These are phyloP conservation scores for Gonium pectorale DNA, from an alignment of 139 green algal genomes.

Conservation along the genomic window DNA sequence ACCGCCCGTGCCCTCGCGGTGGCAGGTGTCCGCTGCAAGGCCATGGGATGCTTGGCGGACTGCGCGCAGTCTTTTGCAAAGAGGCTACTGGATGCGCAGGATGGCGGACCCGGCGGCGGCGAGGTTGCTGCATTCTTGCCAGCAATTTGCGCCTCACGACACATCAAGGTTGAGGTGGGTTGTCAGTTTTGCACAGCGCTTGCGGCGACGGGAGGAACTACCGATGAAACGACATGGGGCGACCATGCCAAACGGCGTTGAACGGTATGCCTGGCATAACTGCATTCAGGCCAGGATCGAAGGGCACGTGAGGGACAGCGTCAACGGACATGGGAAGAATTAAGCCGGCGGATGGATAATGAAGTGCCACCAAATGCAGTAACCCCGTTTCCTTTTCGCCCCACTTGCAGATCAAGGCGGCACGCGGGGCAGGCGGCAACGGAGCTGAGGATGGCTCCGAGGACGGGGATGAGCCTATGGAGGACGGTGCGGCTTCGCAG, in stretches of 20 bases:
- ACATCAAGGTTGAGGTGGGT: constrained; percentile 45
- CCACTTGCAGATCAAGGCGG: background rate
- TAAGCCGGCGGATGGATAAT: too few relatives aligned
- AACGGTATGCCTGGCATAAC: too few relatives aligned
- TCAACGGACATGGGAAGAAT: too few relatives aligned
- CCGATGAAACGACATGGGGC: too few relatives aligned
- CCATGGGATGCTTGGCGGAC: constrained; percentile 62
- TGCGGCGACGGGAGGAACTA: too few relatives aligned
- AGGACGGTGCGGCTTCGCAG: background rate
- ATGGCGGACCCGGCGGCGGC: background rate
- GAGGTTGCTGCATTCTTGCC: constrained; percentile 50
- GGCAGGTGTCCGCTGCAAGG: constrained; percentile 66
- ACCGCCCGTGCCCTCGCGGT: too few relatives aligned
- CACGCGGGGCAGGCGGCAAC: background rate
- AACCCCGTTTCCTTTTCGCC: too few relatives aligned
- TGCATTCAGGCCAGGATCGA: too few relatives aligned
- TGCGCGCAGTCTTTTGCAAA: constrained; percentile 49
- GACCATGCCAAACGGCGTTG: too few relatives aligned
- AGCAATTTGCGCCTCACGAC: constrained; percentile 44
- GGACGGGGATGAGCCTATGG: background rate
- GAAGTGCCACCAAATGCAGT: too few relatives aligned
- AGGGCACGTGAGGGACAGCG: too few relatives aligned
- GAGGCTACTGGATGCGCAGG: constrained; percentile 26
- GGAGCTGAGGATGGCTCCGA: constrained; percentile 6
- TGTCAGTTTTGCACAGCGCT: too few relatives aligned